phyloP scores from a whole-genome alignment of 2,329 filamentous ascomycete genomes.

The Ophiostoma angusticollis region DNA sequence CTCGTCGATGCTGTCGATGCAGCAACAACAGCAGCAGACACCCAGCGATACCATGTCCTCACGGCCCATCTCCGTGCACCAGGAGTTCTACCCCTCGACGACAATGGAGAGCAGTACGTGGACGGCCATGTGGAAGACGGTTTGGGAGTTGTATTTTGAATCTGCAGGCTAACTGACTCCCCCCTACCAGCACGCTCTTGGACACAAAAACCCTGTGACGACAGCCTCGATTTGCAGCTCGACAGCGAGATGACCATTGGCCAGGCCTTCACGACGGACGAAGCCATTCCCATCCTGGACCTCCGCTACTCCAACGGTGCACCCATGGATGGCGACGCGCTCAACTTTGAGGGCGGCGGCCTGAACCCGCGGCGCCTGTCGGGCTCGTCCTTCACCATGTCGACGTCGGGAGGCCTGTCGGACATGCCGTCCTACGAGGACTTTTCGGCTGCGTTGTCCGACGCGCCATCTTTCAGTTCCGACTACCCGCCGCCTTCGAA shows the following conservation, averaged over 20 bases:
- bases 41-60: constrained; percentile 37
- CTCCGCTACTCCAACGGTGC: constrained; percentile 36
- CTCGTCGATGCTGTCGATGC: constrained; percentile 38
- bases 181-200: constrained; percentile 34
- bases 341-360: constrained; percentile 38
- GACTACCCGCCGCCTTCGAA: constrained; percentile 56
- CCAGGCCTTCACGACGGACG: constrained; percentile 50
- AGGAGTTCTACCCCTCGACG: constrained; percentile 41
- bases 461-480: constrained; percentile 52
- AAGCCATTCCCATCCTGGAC: constrained; percentile 49
- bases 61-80: constrained; percentile 44
- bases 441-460: constrained; percentile 51
- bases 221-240: constrained; percentile 41
- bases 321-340: constrained; percentile 36
- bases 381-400: constrained; percentile 62
- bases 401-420: constrained; percentile 49
- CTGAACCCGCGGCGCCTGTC: constrained; percentile 51
- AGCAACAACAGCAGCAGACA: constrained; percentile 36
- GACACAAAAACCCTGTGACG: constrained; percentile 44
- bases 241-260: constrained; percentile 48
- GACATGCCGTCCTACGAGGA: constrained; percentile 63
- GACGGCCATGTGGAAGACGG: too few relatives aligned
- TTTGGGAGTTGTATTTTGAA: too few relatives aligned
- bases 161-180: too few relatives aligned
- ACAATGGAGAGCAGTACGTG: constrained; percentile 38